Evolutionary conservation across 768 basidiomycete genomes (phyloP).

Genomic region (Mycena kentingensis): DNA sequence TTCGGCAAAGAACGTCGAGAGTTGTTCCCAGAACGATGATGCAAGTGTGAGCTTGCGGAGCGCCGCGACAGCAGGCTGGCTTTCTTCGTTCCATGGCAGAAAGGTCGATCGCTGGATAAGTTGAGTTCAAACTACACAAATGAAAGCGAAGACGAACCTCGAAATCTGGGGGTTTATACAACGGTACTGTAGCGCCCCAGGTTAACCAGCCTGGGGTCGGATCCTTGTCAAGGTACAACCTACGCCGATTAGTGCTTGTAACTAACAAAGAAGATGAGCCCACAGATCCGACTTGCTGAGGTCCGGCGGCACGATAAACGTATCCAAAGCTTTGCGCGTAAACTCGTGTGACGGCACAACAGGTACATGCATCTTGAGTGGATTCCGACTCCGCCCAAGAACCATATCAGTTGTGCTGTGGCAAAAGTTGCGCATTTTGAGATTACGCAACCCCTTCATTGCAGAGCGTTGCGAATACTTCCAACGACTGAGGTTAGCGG

Average conservation of each 20-base stretch:
- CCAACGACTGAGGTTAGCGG: slow-evolving; percentile 3
- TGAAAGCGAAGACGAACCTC: neutral
- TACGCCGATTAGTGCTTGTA: slow-evolving; percentile 24
- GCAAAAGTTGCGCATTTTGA: slow-evolving; percentile 81
- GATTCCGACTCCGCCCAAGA: slow-evolving; percentile 65
- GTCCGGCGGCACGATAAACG: slow-evolving; percentile 56
- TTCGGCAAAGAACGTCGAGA: slow-evolving; percentile 71
- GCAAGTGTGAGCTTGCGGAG: slow-evolving; percentile 51
- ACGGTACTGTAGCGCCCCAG: slow-evolving; percentile 49
- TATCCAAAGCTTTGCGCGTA: slow-evolving; percentile 55
- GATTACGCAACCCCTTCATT: slow-evolving; percentile 73
- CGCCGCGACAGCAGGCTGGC: slow-evolving; percentile 49
- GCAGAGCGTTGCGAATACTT: slow-evolving; percentile 74
- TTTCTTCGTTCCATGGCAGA: slow-evolving; percentile 59
- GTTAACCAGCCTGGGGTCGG: slow-evolving; percentile 68
- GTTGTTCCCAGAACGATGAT: slow-evolving; percentile 64
- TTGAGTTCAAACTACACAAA: neutral
- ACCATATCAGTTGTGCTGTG: slow-evolving; percentile 57
- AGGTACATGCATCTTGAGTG: slow-evolving; percentile 55
- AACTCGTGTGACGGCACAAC: slow-evolving; percentile 53
- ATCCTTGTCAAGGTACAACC: slow-evolving; percentile 57
- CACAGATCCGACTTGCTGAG: slow-evolving; percentile 28
- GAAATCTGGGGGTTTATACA: slow-evolving; percentile 51
- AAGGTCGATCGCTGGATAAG: slow-evolving; percentile 42
- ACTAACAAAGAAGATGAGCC: slow-evolving; percentile 45